Evolutionary conservation across 306 rosid genomes (phyloP).

Genomic region (Luffa acutangula): DNA sequence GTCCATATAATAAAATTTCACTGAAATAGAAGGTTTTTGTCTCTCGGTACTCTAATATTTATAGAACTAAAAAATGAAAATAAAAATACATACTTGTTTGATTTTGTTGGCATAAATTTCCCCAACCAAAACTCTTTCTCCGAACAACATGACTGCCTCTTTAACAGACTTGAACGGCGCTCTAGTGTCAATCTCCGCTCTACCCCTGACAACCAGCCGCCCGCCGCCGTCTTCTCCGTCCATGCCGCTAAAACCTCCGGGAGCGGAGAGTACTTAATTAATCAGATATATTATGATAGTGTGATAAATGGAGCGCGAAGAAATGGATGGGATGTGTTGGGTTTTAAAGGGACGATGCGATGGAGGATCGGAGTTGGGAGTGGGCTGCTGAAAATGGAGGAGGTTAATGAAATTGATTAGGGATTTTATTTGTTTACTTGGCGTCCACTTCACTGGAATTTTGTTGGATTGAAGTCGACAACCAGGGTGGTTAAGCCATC

Average conservation of each 20-base stretch:
- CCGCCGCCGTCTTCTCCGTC: slow-evolving; percentile 19
- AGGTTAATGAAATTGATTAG: slow-evolving; percentile 25
- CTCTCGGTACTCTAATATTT: neutral
- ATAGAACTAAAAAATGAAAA: neutral
- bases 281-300: no score
- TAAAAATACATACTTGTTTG: slow-evolving; percentile 39
- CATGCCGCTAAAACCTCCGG: slow-evolving; percentile 14
- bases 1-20: no score
- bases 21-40: no score
- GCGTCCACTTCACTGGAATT: slow-evolving; percentile 97
- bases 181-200: slow-evolving; percentile 70
- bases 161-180: slow-evolving; percentile 81
- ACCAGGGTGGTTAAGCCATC: slow-evolving; percentile 43
- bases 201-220: slow-evolving; percentile 26
- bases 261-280: no score
- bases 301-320: neutral
- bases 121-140: slow-evolving; percentile 67
- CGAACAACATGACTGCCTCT: slow-evolving; percentile 81
- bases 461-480: slow-evolving; percentile 76
- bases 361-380: slow-evolving; percentile 13
- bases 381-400: neutral
- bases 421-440: slow-evolving; percentile 36
- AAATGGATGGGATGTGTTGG: neutral
- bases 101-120: slow-evolving; percentile 72
- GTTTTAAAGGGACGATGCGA: neutral